phyloP scores from a whole-genome alignment of 208 protist genomes.

The Herpetomonas samuelpessoai region DNA sequence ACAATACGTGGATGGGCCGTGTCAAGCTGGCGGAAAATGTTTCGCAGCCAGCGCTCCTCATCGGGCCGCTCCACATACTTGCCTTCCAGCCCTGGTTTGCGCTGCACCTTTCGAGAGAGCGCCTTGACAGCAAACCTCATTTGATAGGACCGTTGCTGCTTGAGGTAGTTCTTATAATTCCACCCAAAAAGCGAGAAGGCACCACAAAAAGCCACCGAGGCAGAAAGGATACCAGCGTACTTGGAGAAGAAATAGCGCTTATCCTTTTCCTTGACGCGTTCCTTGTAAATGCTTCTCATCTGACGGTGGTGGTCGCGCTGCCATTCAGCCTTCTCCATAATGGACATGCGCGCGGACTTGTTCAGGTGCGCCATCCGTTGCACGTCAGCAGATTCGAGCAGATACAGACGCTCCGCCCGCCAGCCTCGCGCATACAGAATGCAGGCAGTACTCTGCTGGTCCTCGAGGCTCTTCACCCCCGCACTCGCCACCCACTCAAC shows the following conservation, averaged over 20 bases:
- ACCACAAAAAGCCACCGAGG: constrained; percentile 75
- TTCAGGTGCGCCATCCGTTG: constrained; percentile 66
- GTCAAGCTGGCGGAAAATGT: constrained; percentile 46
- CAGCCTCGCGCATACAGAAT: constrained; percentile 82
- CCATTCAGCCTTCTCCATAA: constrained; percentile 90
- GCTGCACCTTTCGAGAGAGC: constrained; percentile 24
- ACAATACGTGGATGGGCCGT: constrained; percentile 49
- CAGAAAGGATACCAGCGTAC: constrained; percentile 85
- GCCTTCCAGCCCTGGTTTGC: not conserved
- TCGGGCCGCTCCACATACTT: constrained; percentile 2
- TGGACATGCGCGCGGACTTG: constrained; percentile 72
- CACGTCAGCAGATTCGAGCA: constrained; percentile 74
- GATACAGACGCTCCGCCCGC: constrained; percentile 77
- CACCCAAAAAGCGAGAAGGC: constrained; percentile 86
- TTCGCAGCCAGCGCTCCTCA: constrained; percentile 42
- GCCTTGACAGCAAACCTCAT: constrained; percentile 55
- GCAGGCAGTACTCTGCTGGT: constrained; percentile 63
- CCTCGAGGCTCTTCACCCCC: constrained; percentile 43
- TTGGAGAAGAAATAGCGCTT: constrained; percentile 79
- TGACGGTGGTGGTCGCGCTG: constrained; percentile 85
- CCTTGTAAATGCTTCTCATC: constrained; percentile 77
- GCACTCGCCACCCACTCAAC: constrained; percentile 78
- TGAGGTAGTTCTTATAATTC: constrained; percentile 89
- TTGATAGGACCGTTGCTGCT: constrained; percentile 80
- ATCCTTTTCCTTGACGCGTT: constrained; percentile 84